These are phyloP conservation scores for Coniochaeta prunicola DNA, from an alignment of 2,329 filamentous ascomycete genomes.

Conservation along the genomic window DNA sequence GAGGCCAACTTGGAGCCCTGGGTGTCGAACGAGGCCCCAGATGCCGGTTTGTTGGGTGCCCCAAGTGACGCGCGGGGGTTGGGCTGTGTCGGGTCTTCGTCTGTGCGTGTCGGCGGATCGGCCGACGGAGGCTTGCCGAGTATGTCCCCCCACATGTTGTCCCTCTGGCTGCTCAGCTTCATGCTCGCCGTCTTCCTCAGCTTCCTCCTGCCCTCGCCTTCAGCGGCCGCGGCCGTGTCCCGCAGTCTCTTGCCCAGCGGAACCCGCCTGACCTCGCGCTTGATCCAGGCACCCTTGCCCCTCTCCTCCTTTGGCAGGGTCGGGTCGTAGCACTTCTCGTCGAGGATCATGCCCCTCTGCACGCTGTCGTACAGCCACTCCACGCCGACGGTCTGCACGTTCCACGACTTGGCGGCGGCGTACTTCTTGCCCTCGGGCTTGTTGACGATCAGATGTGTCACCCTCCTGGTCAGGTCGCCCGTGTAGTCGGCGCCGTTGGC, in stretches of 20 bases:
- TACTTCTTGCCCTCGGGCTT: constrained; percentile 84
- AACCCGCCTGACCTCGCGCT: constrained; percentile 35
- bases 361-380: constrained; percentile 84
- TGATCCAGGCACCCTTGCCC: constrained; percentile 70
- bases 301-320: constrained; percentile 61
- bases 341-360: constrained; percentile 80
- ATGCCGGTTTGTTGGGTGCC: background rate
- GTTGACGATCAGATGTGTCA: constrained; percentile 81
- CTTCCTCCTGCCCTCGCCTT: constrained; percentile 64
- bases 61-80: background rate
- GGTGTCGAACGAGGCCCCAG: constrained; percentile 9
- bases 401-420: constrained; percentile 76
- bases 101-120: constrained; percentile 15
- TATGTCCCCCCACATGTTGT: constrained; percentile 88
- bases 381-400: constrained; percentile 67
- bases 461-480: constrained; percentile 75
- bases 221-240: constrained; percentile 33
- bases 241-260: constrained; percentile 53
- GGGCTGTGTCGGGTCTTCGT: constrained; percentile 2
- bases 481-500: constrained; percentile 76
- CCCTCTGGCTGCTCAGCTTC: constrained; percentile 71
- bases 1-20: constrained; percentile 15
- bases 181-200: constrained; percentile 81
- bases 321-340: constrained; percentile 80
- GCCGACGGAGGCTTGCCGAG: constrained; percentile 41